These are phyloP conservation scores for Tilletia walkeri DNA, from an alignment of 1,284 basidiomycete species.

Conservation along the genomic window DNA sequence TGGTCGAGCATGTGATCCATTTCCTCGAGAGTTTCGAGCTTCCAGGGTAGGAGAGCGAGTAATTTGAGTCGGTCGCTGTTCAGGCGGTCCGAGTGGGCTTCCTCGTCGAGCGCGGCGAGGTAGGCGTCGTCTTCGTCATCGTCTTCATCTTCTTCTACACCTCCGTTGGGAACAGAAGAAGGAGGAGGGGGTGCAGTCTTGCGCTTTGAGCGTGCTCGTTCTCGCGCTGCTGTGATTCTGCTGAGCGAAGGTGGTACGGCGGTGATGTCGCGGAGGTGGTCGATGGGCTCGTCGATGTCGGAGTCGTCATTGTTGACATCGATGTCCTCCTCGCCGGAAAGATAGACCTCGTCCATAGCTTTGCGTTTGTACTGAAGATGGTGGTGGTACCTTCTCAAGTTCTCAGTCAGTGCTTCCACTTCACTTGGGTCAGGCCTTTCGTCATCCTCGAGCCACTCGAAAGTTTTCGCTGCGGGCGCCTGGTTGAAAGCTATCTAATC, in stretches of 20 bases:
- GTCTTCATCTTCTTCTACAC: neutral
- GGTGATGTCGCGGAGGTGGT: neutral
- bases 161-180: too few species aligned
- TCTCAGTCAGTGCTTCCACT: too few species aligned
- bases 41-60: neutral
- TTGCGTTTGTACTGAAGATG: neutral
- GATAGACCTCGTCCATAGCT: neutral
- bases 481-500: neutral
- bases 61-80: neutral
- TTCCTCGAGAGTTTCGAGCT: neutral
- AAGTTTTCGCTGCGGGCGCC: neutral
- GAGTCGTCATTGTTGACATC: neutral
- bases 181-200: too few species aligned
- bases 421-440: too few species aligned
- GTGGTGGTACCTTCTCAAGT: neutral
- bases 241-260: neutral
- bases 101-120: neutral
- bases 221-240: neutral
- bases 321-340: constrained; percentile 7
- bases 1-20: neutral
- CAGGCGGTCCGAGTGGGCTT: neutral
- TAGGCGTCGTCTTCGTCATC: neutral
- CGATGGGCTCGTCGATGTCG: neutral
- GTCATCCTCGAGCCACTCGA: neutral
- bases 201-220: neutral